These are phyloP conservation scores for Suillus lakei DNA, from an alignment of 768 basidiomycete species.

Conservation along the genomic window DNA sequence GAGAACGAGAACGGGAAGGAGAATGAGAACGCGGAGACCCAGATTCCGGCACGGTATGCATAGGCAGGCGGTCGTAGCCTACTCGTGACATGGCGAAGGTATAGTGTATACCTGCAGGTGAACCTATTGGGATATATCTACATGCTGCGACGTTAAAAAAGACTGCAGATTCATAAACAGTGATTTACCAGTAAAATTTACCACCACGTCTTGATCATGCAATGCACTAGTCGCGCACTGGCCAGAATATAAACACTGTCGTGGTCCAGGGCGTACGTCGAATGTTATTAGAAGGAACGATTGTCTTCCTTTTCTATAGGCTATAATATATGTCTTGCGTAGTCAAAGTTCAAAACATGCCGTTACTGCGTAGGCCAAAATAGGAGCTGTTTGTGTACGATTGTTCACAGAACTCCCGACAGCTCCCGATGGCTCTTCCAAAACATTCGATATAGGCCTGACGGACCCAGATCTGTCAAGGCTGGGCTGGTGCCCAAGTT, in stretches of 20 bases:
- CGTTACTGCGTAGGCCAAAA: neutral
- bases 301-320: neutral
- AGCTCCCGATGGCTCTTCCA: too few species aligned
- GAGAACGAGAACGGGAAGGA: constrained; percentile 32
- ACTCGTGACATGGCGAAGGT: constrained; percentile 38
- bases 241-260: neutral
- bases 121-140: neutral
- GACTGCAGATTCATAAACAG: neutral
- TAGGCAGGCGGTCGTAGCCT: constrained; percentile 54
- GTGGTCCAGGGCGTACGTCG: neutral
- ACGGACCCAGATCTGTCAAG: too few species aligned
- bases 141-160: neutral
- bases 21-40: constrained; percentile 29
- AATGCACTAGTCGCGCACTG: neutral
- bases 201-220: neutral
- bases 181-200: neutral
- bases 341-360: too few species aligned
- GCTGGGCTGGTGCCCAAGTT: neutral
- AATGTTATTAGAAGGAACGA: neutral
- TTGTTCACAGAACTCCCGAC: neutral
- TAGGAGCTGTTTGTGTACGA: neutral
- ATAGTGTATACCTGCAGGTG: neutral
- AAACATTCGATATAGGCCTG: too few species aligned
- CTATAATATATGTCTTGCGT: too few species aligned
- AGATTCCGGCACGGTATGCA: constrained; percentile 46